Evolutionary conservation across 768 basidiomycete genomes (phyloP), one percentile per base, ranked within the genome.

Genomic region (Hebeloma cylindrosporum): DNA sequence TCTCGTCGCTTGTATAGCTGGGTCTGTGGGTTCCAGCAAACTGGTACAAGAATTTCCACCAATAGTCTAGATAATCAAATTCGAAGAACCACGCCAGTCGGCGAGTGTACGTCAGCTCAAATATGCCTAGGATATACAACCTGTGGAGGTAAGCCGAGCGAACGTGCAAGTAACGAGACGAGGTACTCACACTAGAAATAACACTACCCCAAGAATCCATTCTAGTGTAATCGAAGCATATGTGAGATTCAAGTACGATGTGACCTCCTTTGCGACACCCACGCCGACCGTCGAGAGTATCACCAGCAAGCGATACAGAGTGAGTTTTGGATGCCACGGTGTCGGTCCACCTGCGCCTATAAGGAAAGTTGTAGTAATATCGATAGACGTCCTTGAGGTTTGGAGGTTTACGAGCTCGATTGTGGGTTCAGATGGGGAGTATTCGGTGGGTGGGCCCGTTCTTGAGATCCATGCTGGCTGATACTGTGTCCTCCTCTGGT

Each of bases 251-350:
- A 29, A 18, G 2, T 14, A 13, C 40, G 27, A 23, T n/a, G 47
- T 36, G 9, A 35, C 20, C 16, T 47, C 47, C 18, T 53, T 53
- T 6, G 43, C 43, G 14, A 40, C 33, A 4, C 51, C 51, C 4
- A 52, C 27, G 25, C 20, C 23, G 30, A 48, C 23, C 4, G 35
- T 28, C n/a, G 43, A 29, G 7, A 28, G 4, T 17, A 53, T 25
- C 3, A 49, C 38, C 2, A 35, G n/a, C 3, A 52, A n/a, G 5
- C 47, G 42, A 34, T 29, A 40, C 4, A 21, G 11, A 4, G 55
- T 45, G 13, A 51, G 7, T 22, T 42, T 46, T 16, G 52, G 49
- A 27, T 45, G 36, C 44, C 47, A 44, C 13, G 38, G n/a, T n/a
- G n/a, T n/a, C n/a, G n/a, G n/a, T n/a, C n/a, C n/a, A n/a, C n/a